Base-by-base conservation (phyloP, 2,329 filamentous ascomycete species). In the Calonectria pteridis region DNA sequence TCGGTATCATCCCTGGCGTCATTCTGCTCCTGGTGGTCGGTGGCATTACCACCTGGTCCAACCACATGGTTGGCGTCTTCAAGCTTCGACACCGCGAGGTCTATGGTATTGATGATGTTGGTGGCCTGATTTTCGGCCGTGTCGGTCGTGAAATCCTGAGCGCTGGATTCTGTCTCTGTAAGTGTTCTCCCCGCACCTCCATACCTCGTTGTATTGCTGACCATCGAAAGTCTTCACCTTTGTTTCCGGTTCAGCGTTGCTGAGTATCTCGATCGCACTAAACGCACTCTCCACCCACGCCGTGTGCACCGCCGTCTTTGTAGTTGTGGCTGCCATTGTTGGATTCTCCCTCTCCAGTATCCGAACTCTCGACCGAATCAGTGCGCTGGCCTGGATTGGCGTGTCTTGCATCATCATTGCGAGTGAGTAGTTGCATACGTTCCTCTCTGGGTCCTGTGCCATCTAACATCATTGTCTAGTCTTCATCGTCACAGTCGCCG, bases 51-150 rank as follows among this genome's bases (percentile, higher is more conserved):
- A 87, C 85, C 2, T 89, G 87, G 87, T 87, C 86, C 5, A 82
- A 84, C 67, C 87, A 86, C 74, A 86, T 88, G 26, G 82, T 89
- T 14, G 87, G 86, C 10, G 78, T 82, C n/a, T 90, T 89, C 82
- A 90, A 90, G 76, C 73, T 88, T 49, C 81, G 82, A 20, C 88
- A 90, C 76, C 85, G 84, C 3, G 83, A 87, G 51, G 86, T 89
- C 3, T 89, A 90, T 77, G 85, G 87, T 35, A 88, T 90, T 72
- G 88, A 88, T 66, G 88, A 90, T 75, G 88, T 86, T 4, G 88
- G 88, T 33, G 75, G 76, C 4, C 81, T 88, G 46, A 81, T 89
- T 6, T 87, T 88, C 72, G 88, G 88, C 20, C 84, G 81, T 6
- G 70, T 84, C 9, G 87, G 87, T 1, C 83, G 85, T 13, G 85